These are phyloP conservation scores for Coleophoma cylindrospora DNA, from an alignment of 2,329 filamentous ascomycete species.

Conservation along the genomic window DNA sequence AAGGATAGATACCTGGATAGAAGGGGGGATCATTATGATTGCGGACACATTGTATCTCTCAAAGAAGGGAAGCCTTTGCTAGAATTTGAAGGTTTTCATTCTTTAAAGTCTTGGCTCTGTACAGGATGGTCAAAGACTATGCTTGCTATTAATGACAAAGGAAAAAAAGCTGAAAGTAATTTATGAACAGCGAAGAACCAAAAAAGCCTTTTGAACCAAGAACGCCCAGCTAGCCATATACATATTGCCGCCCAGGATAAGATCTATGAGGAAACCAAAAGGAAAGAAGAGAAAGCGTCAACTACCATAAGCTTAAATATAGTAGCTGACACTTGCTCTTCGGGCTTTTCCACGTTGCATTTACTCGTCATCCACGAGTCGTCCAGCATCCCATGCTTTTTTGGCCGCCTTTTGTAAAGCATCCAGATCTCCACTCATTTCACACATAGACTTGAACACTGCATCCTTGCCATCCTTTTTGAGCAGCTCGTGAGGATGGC, in stretches of 20 bases:
- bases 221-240: too few relatives aligned
- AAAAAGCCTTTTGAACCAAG: too few relatives aligned
- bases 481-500: conserved; percentile 81
- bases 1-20: background rate
- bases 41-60: too few relatives aligned
- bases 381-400: conserved; percentile 36
- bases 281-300: background rate
- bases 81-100: too few relatives aligned
- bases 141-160: too few relatives aligned
- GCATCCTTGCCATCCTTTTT: conserved; percentile 49
- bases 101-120: too few relatives aligned
- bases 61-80: too few relatives aligned
- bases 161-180: too few relatives aligned
- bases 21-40: background rate
- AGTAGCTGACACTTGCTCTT: background rate
- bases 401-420: conserved; percentile 47
- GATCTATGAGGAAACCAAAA: background rate
- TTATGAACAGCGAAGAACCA: too few relatives aligned
- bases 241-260: too few relatives aligned
- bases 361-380: conserved; percentile 32
- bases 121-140: too few relatives aligned
- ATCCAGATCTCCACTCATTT: conserved; percentile 61
- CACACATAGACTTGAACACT: conserved; percentile 62
- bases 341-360: background rate
- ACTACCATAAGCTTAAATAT: background rate